phyloP scores from a whole-genome alignment of 2,329 filamentous ascomycete genomes.

The Bipolaris victoriae region DNA sequence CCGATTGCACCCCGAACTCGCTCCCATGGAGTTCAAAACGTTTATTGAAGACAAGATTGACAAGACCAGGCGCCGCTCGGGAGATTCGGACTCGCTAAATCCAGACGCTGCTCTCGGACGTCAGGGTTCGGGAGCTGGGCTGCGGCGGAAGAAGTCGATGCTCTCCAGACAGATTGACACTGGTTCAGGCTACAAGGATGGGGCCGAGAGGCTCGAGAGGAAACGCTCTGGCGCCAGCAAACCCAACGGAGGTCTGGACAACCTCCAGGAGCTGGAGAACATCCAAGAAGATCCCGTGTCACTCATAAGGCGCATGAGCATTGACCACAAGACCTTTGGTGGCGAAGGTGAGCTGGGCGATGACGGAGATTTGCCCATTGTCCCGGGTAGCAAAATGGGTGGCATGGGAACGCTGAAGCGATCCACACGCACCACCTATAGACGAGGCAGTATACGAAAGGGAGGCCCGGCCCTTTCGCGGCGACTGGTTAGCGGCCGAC shows the following conservation, averaged over 20 bases:
- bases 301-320: slow-evolving; percentile 73
- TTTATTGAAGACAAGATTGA: slow-evolving; percentile 94
- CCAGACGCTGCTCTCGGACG: slow-evolving; percentile 61
- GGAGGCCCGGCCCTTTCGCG: slow-evolving; percentile 78
- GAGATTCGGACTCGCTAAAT: slow-evolving; percentile 66
- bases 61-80: slow-evolving; percentile 83
- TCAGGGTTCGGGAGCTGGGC: slow-evolving; percentile 62
- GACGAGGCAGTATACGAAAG: slow-evolving; percentile 83
- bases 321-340: slow-evolving; percentile 50
- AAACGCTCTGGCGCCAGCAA: slow-evolving; percentile 66
- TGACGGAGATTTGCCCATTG: slow-evolving; percentile 75
- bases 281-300: slow-evolving; percentile 80
- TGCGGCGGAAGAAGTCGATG: slow-evolving; percentile 93
- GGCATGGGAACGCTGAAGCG: slow-evolving; percentile 82
- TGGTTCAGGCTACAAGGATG: slow-evolving; percentile 77
- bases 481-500: slow-evolving; percentile 64
- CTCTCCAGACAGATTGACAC: slow-evolving; percentile 89
- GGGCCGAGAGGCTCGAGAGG: slow-evolving; percentile 77
- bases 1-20: slow-evolving; percentile 89
- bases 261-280: slow-evolving; percentile 73
- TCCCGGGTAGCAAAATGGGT: slow-evolving; percentile 73
- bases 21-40: slow-evolving; percentile 94
- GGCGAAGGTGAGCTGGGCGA: slow-evolving; percentile 43
- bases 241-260: slow-evolving; percentile 59
- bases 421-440: slow-evolving; percentile 90